Conservation (phyloP, 805 yeast genomes). For the Kuraishia piskuri region DNA sequence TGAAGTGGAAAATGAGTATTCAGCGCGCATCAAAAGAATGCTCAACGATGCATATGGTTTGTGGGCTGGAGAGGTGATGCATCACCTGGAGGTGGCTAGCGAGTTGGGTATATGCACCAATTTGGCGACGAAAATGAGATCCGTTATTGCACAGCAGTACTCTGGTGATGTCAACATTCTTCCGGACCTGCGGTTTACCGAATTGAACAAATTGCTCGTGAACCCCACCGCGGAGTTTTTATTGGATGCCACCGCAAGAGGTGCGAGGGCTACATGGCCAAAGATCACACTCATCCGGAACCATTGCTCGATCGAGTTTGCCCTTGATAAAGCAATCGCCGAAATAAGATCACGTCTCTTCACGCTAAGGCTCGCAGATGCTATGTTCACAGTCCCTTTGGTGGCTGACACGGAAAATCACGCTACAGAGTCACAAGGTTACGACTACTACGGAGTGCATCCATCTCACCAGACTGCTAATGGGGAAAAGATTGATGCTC, state of each 20-base stretch:
- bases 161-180: slow-evolving; percentile 91
- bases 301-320: slow-evolving; percentile 86
- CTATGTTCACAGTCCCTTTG: neutral
- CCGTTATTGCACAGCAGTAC: slow-evolving; percentile 78
- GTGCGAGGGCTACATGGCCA: slow-evolving; percentile 94
- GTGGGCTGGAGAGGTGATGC: slow-evolving; percentile 63
- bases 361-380: slow-evolving; percentile 10
- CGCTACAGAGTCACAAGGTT: neutral
- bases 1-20: slow-evolving; percentile 51
- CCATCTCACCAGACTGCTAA: neutral
- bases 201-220: slow-evolving; percentile 53
- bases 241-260: slow-evolving; percentile 62
- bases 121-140: slow-evolving; percentile 60
- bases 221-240: slow-evolving; percentile 81
- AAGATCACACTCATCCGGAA: slow-evolving; percentile 76
- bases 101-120: slow-evolving; percentile 76
- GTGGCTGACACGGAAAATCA: neutral
- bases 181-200: slow-evolving; percentile 59
- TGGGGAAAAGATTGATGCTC: neutral
- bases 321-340: slow-evolving; percentile 74
- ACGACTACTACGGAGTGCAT: neutral
- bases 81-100: slow-evolving; percentile 60
- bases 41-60: slow-evolving; percentile 50
- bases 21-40: slow-evolving; percentile 43
- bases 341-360: slow-evolving; percentile 54